Base-by-base conservation (phyloP, 257 asterid species). In the Jasminum sambac region DNA sequence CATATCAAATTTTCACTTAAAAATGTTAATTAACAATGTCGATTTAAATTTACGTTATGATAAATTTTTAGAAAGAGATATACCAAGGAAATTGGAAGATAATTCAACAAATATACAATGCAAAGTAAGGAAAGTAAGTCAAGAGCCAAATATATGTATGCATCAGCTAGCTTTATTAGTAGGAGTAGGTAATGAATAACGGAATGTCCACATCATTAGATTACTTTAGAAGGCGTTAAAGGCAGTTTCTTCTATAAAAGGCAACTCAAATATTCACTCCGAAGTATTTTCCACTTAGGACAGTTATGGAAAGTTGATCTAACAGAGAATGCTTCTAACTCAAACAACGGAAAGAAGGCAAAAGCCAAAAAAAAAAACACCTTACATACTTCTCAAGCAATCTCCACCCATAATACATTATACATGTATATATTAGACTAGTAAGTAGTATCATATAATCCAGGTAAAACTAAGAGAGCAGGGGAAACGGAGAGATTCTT, bases 361-460 rank as follows among this genome's bases (percentile, higher is more conserved):
- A 2, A 11, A 26, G 9, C 62, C 61, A 30, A 75, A 84, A 77
- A 79, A 77, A 38, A 66, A 63, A 73, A 70, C 72, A 82, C 81
- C 76, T 82, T 88, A 86, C 96, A 84, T 79, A 80, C 74, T 70
- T 79, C 55, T 78, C 77, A 88, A 88, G 97, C 94, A 88, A 86
- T 77, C 71, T 72, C 62, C 34, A 71, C 70, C 62, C 34, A 71
- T 67, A 75, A 61, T 24, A 19, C 72, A 67, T 43, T n/a, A n/a
- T n/a, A 64, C 41, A 17, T 6, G 21, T 44, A 21, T 42, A n/a
- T 65, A 2, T 17, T 12, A 65, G 6, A 19, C 36, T 30, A 30
- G 36, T 30, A 30, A 30, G 36, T 30, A 64, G 39, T 17, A 36
- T n/a, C 38, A 38, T 65, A 55, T 46, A 61, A 66, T 39, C 34